phyloP scores from a whole-genome alignment of 257 asterid genomes.

The Galeopsis tetrahit region DNA sequence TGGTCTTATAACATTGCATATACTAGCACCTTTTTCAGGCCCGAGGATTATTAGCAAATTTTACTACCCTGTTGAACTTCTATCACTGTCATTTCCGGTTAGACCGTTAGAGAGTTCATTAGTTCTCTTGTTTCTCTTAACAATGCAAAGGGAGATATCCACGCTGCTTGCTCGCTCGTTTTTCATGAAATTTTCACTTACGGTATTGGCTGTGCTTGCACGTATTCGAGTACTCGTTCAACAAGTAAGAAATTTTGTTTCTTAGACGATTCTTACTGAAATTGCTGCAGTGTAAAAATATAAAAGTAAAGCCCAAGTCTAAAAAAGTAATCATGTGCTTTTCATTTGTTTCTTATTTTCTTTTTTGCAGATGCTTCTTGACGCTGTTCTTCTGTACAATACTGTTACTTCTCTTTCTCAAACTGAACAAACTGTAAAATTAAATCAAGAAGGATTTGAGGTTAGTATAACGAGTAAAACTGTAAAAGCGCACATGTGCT shows the following conservation, averaged over 20 bases:
- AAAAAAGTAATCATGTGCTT: slow-evolving; percentile 7
- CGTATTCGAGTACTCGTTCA: slow-evolving; percentile 88
- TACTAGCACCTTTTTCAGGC: background rate
- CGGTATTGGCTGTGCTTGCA: slow-evolving; percentile 77
- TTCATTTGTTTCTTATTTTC: slow-evolving; percentile 20
- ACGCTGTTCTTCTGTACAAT: slow-evolving; percentile 69
- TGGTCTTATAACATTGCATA: slow-evolving; percentile 19
- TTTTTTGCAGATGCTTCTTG: slow-evolving; percentile 72
- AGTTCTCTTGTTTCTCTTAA: slow-evolving; percentile 41
- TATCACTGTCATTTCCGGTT: background rate
- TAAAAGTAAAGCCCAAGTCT: slow-evolving; percentile 7
- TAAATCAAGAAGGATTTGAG: slow-evolving; percentile 80
- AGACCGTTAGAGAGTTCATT: background rate
- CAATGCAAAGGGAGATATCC: slow-evolving; percentile 72
- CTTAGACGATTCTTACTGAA: no score
- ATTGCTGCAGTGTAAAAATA: background rate
- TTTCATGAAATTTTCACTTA: slow-evolving; percentile 84
- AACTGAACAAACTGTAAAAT: slow-evolving; percentile 69
- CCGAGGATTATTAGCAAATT: slow-evolving; percentile 16
- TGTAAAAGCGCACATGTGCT: background rate
- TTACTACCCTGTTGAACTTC: background rate
- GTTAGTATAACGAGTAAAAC: slow-evolving; percentile 38
- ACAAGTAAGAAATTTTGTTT: slow-evolving; percentile 57
- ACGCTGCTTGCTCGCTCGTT: slow-evolving; percentile 85
- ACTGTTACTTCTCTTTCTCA: slow-evolving; percentile 65